Conservation (phyloP, 2,329 filamentous ascomycete genomes). For the Clarireedia sp. region DNA sequence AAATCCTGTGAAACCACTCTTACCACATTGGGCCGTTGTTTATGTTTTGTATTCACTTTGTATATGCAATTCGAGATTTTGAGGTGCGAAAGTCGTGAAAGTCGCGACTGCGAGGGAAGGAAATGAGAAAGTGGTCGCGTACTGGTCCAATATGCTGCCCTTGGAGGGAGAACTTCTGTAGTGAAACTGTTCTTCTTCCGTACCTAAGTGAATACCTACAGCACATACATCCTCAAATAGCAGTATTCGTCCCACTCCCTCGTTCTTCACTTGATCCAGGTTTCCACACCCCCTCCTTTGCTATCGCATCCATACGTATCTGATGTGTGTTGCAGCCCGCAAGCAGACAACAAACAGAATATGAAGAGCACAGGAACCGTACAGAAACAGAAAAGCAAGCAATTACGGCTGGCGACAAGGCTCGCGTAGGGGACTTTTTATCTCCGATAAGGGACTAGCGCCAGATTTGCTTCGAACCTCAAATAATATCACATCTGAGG, state of each 20-base stretch:
- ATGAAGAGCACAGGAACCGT: too few relatives aligned
- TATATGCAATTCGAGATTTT: constrained; percentile 6
- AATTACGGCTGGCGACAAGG: background rate
- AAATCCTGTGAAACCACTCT: constrained; percentile 19
- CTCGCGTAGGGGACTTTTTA: background rate
- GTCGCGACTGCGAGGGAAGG: too few relatives aligned
- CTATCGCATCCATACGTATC: too few relatives aligned
- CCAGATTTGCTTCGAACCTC: constrained; percentile 6
- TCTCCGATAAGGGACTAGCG: constrained; percentile 11
- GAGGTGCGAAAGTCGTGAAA: background rate
- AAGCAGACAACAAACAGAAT: too few relatives aligned
- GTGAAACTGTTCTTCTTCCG: background rate
- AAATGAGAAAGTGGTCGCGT: constrained; percentile 17
- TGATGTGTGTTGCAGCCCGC: too few relatives aligned
- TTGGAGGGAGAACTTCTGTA: background rate
- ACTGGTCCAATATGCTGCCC: background rate
- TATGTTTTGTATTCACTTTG: constrained; percentile 13
- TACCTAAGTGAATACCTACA: too few relatives aligned
- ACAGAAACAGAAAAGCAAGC: background rate
- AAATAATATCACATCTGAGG: constrained; percentile 2
- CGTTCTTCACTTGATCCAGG: too few relatives aligned
- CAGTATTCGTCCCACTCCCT: too few relatives aligned
- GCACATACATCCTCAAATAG: too few relatives aligned
- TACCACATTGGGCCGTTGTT: constrained; percentile 25
- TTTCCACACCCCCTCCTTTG: too few relatives aligned